Conservation (phyloP, 2,329 filamentous ascomycete genomes). For the Trichocomaceae sp. region DNA sequence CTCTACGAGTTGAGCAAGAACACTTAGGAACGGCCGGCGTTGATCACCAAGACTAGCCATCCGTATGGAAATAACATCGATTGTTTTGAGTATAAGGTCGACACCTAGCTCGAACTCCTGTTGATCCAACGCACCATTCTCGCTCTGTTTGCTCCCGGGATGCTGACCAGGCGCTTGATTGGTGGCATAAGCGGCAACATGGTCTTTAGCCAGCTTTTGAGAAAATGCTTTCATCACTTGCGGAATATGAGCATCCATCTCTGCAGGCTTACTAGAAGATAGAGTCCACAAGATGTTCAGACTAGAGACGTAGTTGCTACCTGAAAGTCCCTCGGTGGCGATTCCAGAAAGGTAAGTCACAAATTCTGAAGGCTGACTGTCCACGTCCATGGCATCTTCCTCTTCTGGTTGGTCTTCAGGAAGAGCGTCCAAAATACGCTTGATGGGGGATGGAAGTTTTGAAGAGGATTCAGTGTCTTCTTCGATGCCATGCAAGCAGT, state of each 20-base stretch:
- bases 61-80: constrained; percentile 82
- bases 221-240: constrained; percentile 91
- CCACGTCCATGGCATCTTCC: constrained; percentile 73
- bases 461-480: constrained; percentile 63
- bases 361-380: constrained; percentile 75
- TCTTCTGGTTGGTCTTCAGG: constrained; percentile 75
- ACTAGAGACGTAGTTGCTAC: constrained; percentile 73
- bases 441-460: constrained; percentile 66
- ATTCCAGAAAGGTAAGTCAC: constrained; percentile 76
- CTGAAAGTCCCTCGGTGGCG: constrained; percentile 78
- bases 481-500: constrained; percentile 73
- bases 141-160: constrained; percentile 32
- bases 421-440: constrained; percentile 79
- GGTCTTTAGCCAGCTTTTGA: constrained; percentile 84
- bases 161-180: constrained; percentile 34
- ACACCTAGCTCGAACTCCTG: constrained; percentile 86
- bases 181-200: constrained; percentile 66
- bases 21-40: constrained; percentile 85
- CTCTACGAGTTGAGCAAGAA: constrained; percentile 89
- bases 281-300: constrained; percentile 93
- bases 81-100: constrained; percentile 85
- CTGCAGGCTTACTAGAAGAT: constrained; percentile 72
- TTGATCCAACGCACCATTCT: constrained; percentile 48
- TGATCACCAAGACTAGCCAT: constrained; percentile 92
- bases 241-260: constrained; percentile 83